phyloP scores from a whole-genome alignment of 176 grass and related monocot species.

The Avena atlantica region DNA sequence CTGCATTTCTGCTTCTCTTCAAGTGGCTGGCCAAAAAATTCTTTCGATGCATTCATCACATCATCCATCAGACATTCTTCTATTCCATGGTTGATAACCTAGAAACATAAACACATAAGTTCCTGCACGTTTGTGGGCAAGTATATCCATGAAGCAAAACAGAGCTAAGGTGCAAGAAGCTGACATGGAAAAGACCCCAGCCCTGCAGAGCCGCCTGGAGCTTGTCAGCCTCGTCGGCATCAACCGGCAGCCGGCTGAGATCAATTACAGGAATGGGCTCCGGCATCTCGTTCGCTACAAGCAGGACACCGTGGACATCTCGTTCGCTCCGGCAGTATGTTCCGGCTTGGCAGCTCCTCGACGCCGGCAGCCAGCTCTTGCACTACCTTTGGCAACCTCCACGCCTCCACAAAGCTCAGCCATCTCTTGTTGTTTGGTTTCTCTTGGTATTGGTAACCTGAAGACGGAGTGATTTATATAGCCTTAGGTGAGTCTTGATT shows the following conservation, averaged over 20 bases:
- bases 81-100: no score
- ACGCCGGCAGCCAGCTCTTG: neutral
- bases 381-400: neutral
- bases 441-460: no score
- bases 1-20: no score
- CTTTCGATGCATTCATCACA: no score
- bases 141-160: neutral
- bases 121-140: no score
- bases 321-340: neutral
- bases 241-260: neutral
- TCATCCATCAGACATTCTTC: no score
- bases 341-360: neutral
- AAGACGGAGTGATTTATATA: no score
- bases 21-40: no score
- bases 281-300: neutral
- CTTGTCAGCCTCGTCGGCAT: neutral
- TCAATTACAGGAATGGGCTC: neutral
- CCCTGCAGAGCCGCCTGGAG: neutral
- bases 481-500: no score
- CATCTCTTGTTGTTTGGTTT: no score
- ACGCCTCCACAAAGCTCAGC: neutral
- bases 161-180: neutral
- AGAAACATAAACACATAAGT: no score
- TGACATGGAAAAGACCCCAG: neutral
- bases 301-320: neutral